Conservation (phyloP, 163 green algal species). For the Scenedesmus sp. region DNA sequence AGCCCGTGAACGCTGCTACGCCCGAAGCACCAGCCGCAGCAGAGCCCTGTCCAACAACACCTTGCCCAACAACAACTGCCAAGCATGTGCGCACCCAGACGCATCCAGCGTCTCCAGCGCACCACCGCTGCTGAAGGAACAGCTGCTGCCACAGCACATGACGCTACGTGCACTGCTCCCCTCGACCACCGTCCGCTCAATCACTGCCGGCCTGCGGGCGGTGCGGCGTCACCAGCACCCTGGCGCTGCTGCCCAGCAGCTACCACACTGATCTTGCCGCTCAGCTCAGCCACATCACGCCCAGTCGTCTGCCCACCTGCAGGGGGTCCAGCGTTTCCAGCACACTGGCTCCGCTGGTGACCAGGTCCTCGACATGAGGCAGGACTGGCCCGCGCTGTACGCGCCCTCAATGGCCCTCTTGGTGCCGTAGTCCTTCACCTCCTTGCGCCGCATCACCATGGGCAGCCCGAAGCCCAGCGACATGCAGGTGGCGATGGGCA, state of each 20-base stretch:
- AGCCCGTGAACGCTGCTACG: too few species aligned
- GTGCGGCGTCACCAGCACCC: slow-evolving; percentile 96
- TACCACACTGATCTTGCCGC: background rate
- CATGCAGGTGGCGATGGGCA: slow-evolving; percentile 99
- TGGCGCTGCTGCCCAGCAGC: slow-evolving; percentile 78
- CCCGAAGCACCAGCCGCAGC: too few species aligned
- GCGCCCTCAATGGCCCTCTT: slow-evolving; percentile 97
- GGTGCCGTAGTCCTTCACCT: slow-evolving; percentile 96
- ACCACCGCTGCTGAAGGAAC: background rate
- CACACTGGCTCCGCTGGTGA: slow-evolving; percentile 96
- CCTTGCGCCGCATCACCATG: slow-evolving; percentile 99
- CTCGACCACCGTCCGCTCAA: too few species aligned
- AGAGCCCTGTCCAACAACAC: too few species aligned
- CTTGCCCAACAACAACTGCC: too few species aligned
- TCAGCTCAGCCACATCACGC: background rate
- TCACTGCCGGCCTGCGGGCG: slow-evolving; percentile 78
- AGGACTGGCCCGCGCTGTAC: slow-evolving; percentile 91
- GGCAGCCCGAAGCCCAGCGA: slow-evolving; percentile 88
- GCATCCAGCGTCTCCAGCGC: background rate
- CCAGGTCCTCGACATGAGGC: slow-evolving; percentile 99
- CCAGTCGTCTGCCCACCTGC: too few species aligned
- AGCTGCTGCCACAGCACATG: background rate
- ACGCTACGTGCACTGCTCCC: background rate
- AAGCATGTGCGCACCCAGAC: background rate
- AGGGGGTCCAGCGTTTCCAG: slow-evolving; percentile 98